Conservation (phyloP, 192 early-diverging fungal species). For the Piromyces finnis region DNA sequence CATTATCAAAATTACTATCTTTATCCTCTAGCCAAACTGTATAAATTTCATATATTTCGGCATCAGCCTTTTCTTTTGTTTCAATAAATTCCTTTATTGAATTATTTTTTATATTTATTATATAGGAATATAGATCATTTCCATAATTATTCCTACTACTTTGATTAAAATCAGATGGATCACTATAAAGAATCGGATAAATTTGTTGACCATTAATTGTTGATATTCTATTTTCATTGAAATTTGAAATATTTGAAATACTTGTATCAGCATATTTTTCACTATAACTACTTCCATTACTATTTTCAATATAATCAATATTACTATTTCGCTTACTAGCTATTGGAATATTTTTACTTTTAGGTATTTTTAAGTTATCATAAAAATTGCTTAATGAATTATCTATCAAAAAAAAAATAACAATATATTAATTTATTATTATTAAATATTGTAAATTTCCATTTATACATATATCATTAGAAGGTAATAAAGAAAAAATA, state of each 20-base stretch:
- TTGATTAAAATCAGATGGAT: not conserved
- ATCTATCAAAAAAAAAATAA: not conserved
- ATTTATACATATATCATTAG: too few relatives aligned
- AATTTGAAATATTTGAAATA: not conserved
- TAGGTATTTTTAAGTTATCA: not conserved
- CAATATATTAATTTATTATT: too few relatives aligned
- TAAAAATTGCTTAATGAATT: not conserved
- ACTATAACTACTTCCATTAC: not conserved
- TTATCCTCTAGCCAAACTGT: slow-evolving; percentile 6
- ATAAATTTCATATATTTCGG: slow-evolving; percentile 9
- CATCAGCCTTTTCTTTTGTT: slow-evolving; percentile 12
- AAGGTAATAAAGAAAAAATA: too few relatives aligned
- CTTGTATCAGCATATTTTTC: not conserved
- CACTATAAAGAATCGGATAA: not conserved
- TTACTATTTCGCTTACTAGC: not conserved
- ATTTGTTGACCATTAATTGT: not conserved
- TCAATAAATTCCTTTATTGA: slow-evolving; percentile 16
- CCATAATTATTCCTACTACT: not conserved
- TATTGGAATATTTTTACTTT: not conserved
- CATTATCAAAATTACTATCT: not conserved
- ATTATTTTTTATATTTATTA: slow-evolving; percentile 6
- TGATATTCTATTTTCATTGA: not conserved
- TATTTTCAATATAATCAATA: not conserved
- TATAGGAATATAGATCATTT: not conserved
- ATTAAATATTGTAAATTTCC: too few relatives aligned